Evolutionary conservation across 176 grass and related monocot species (phyloP), one percentile per base, ranked within the genome.

Genomic region (Aechmea fasciata): DNA sequence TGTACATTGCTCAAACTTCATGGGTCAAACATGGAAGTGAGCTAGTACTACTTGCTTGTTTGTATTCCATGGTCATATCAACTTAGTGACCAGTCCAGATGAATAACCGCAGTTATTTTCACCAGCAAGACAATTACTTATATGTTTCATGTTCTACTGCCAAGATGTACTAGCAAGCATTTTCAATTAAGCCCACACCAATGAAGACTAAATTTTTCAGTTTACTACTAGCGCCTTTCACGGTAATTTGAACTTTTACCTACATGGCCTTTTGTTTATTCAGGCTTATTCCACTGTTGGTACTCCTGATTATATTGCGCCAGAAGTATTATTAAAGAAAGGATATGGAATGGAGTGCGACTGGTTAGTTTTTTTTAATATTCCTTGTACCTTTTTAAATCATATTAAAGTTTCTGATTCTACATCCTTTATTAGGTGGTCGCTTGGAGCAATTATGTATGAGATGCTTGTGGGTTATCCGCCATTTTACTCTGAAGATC

Each of bases 381-480:
- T 78, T 95, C 63, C 15, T 52, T 29, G 71, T 23, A 70, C 65
- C 14, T 70, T 71, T 73, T 72, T 65, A 25, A 22, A 68, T 52
- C 11, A 47, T 82, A 15, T 51, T 51, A 50, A 25, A 14, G 3
- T 64, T 72, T 79, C 23, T 57, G 70, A 25, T 17, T 80, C 9
- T 81, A 66, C 78, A 29, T 10, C 75, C 72, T 55, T 57, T 69
- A 51, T 51, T 67, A 92, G 89, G 89, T 97, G 94, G 94, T 97
- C 94, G n/a, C 89, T 97, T 90, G 94, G 94, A 79, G 94, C 94
- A 71, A 97, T 97, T 67, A 97, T 97, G 93, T 97, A 90, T 22
- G 93, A 96, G 81, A 96, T 96, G 93, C 88, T 97, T 70, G 89
- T 97, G 67, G 94, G 94, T 81, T 92, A 97, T 76, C 94, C 89